A percentile compares a stretch with the other conserved stretches of the same genome.
Conservation (phyloP, 2,329 filamentous ascomycete species). For the Chrysosporium queenslandicum region DNA sequence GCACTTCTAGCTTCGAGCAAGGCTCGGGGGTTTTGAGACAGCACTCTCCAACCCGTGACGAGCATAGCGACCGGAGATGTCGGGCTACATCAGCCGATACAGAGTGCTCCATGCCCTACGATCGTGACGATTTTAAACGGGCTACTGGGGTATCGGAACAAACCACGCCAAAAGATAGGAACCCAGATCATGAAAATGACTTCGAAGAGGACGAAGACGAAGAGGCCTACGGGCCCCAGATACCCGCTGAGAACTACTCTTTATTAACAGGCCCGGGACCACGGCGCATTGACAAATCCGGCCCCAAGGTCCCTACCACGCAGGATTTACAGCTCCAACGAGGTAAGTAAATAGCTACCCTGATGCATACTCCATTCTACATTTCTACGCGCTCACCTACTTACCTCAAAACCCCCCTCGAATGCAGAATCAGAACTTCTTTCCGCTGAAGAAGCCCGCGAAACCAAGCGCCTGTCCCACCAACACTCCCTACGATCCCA, state of each 20-base stretch:
- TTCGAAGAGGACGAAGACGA: conserved; percentile 49
- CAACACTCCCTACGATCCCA: conserved; percentile 51
- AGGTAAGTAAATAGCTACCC: conserved; percentile 30
- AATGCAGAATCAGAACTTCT: conserved; percentile 30
- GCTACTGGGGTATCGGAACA: not conserved
- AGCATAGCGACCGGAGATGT: not conserved
- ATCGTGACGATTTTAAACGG: not conserved
- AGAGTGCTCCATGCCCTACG: not conserved
- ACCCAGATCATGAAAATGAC: conserved; percentile 28
- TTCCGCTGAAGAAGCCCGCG: conserved; percentile 50
- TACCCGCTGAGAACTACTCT: conserved; percentile 20
- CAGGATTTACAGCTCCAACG: conserved; percentile 59
- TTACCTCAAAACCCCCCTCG: conserved; percentile 17
- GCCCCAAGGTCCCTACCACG: conserved; percentile 56
- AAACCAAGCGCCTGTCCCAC: conserved; percentile 54
- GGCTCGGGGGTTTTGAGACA: not conserved
- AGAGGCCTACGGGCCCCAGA: conserved; percentile 52
- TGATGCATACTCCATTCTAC: not conserved
- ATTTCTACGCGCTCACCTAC: not conserved
- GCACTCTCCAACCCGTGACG: conserved; percentile 22
- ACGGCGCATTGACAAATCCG: conserved; percentile 30
- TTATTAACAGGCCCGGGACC: not conserved
- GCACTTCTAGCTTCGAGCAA: conserved; percentile 3
- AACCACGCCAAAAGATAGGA: not conserved
- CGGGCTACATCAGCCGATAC: not conserved